Evolutionary conservation across 352 stramenopile genomes (phyloP), one percentile per base, ranked within the genome.

Genomic region (Phytopythium vexans): DNA sequence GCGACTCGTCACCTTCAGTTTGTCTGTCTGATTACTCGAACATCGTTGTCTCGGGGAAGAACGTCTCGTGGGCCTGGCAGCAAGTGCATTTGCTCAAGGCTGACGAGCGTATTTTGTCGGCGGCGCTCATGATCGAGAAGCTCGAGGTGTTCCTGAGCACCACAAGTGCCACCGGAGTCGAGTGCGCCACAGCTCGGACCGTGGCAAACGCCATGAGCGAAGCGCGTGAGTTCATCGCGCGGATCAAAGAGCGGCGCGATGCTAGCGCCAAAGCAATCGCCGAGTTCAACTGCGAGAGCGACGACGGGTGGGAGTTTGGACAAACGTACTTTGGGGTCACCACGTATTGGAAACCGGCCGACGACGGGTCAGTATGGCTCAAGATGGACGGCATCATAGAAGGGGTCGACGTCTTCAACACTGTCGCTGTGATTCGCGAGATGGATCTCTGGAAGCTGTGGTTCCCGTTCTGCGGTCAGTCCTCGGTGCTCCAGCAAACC

Each of bases 331-430:
- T 89, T 52, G 83, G 81, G 1, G 77, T 94, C 0, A 87, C 81
- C 2, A 94, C 83, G 0, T 76, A 86, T 31, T 94, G 80, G 79
- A 94, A 94, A 40, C 75, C 81, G 3, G 83, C 79, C 6, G 66
- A 77, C 0, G 68, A 89, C 33, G 83, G 80, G 2, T 92, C 83
- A 0, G 66, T 92, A 12, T 94, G 83, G 81, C 72, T 94, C 42
- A 94, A 94, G 36, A 61, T 94, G 2, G 81, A 94, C 48, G 81
- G 81, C 6, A 58, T 86, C 9, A 72, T 89, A 7, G 81, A 94
- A 56, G 79, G 76, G 8, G 83, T 89, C 16, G 81, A 94, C 51
- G 77, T 92, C 12, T 92, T 94, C 64, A 88, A 89, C 58, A 86
- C 81, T 3, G 70, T 94, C 16, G 74, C 83, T 0, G 83, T 94